phyloP scores from a whole-genome alignment of 2,329 filamentous ascomycete species.

The Fusarium goolgardi region DNA sequence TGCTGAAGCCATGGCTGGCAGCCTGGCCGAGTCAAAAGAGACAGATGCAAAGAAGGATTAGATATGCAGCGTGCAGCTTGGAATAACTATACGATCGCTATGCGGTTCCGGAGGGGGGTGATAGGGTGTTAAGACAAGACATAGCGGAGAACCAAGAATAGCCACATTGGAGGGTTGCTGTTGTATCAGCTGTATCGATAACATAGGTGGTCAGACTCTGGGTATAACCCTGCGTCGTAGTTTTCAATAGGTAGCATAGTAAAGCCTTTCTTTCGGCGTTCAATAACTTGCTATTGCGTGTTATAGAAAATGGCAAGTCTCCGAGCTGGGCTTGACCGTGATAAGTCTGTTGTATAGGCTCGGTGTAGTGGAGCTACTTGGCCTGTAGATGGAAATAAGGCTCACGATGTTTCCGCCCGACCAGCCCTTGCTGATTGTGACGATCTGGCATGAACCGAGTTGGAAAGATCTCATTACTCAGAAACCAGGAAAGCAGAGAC shows the following conservation, averaged over 20 bases:
- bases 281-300: not conserved
- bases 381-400: not conserved
- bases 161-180: slow-evolving; percentile 22
- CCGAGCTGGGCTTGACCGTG: not conserved
- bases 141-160: slow-evolving; percentile 15
- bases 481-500: not conserved
- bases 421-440: not conserved
- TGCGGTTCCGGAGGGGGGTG: not conserved
- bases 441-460: not conserved
- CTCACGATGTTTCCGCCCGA: not conserved
- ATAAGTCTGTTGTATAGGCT: not conserved
- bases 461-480: slow-evolving; percentile 13
- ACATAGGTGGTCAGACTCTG: slow-evolving; percentile 27
- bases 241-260: slow-evolving; percentile 40
- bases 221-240: slow-evolving; percentile 21
- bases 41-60: slow-evolving; percentile 53
- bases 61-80: slow-evolving; percentile 1
- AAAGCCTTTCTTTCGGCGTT: slow-evolving; percentile 41
- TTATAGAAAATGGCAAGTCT: not conserved
- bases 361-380: not conserved
- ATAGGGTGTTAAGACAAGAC: not conserved
- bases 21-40: slow-evolving; percentile 57
- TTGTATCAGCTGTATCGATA: slow-evolving; percentile 8
- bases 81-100: not conserved
- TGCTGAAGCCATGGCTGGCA: slow-evolving; percentile 69